These are phyloP conservation scores for Penicillium lividum DNA, from an alignment of 495 filamentous ascomycete species.

Conservation along the genomic window DNA sequence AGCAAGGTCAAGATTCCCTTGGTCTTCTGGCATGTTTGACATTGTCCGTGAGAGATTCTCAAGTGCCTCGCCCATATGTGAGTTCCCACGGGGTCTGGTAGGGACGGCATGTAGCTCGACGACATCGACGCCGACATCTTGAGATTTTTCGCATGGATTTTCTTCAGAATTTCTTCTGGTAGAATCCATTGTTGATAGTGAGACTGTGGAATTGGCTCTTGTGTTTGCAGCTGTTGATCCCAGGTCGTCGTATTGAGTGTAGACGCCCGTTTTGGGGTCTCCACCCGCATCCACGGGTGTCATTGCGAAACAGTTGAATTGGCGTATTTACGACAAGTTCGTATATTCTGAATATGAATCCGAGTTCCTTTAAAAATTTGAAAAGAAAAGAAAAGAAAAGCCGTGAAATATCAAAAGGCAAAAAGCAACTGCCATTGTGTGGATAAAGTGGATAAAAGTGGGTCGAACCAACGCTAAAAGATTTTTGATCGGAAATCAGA, in stretches of 20 bases:
- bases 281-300: constrained; percentile 5
- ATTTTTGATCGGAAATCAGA: no score
- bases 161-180: constrained; percentile 12
- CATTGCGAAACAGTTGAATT: not conserved
- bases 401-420: no score
- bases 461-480: no score
- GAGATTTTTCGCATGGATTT: not conserved
- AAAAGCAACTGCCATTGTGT: no score
- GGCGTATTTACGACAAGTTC: not conserved
- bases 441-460: no score
- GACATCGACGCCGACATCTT: constrained; percentile 9
- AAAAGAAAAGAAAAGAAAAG: not conserved
- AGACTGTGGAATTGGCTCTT: constrained; percentile 5
- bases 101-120: constrained; percentile 15
- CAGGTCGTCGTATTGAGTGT: constrained; percentile 11
- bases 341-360: not conserved
- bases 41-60: constrained; percentile 17
- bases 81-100: constrained; percentile 15
- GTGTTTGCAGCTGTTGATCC: constrained; percentile 10
- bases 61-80: constrained; percentile 24
- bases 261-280: constrained; percentile 7
- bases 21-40: constrained; percentile 8
- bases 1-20: constrained; percentile 11
- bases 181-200: constrained; percentile 10
- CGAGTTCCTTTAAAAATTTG: not conserved